Base-by-base conservation (phyloP, 2,329 filamentous ascomycete species). In the Cladophialophora bantiana region DNA sequence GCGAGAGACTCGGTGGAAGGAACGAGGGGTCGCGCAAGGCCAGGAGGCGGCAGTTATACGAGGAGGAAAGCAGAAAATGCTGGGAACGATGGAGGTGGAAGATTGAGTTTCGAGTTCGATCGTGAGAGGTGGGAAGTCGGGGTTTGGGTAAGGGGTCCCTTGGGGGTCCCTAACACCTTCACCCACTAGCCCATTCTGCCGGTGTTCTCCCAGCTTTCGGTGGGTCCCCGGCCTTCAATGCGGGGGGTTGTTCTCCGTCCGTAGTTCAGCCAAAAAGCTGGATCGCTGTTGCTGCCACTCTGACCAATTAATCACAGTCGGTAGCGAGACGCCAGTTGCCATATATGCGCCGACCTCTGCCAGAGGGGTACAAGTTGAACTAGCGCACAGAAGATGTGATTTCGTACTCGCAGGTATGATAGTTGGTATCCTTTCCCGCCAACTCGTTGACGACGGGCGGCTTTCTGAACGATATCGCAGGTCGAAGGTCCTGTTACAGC, bases 221-320 rank as follows among this genome's bases (percentile, higher is more conserved):
- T 36, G 57, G 57, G 57, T 59, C 57, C 31, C 57, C 18, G 12
- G 2, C 40, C 13, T 62, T 50, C 18, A 18, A 48, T 42, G 59
- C 48, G 54, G 57, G 57, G 57, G 31, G 15, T 10, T 26, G 13
- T 35, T 18, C 40, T 35, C 50, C 18, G 35, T 36, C 62, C 56
- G 38, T 56, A 65, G 35, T 64, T 56, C 26, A 65, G 35, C 62
- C 62, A 42, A 55, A 59, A 59, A 36, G 38, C n/a, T 31, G 32
- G 32, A 50, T 38, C 10, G 9, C n/a, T 26, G 13, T 12, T 40
- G 32, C 20, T 32, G 59, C 20, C 18, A 26, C 36, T 7, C 18
- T 45, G 35, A 45, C n/a, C 15, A 59, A 10, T 31, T 13, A 36
- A 10, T 59, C 15, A 4, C 45, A 26, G 18, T 26, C 18, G 12